Base-by-base conservation (phyloP, 2,329 filamentous ascomycete species). In the Coniella lustricola region DNA sequence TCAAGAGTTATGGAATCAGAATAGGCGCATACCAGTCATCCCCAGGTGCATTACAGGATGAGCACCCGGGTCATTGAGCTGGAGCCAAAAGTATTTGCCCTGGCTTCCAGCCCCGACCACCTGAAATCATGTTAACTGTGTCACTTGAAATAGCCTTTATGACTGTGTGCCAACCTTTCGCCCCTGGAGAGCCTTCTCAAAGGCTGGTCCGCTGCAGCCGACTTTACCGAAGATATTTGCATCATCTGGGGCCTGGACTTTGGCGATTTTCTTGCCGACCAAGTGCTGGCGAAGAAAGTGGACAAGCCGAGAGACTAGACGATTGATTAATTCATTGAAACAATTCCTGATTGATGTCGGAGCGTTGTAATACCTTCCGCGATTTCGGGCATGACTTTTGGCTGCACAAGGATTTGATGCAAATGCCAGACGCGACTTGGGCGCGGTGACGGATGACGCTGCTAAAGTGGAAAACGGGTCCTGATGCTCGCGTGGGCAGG, bases 41-140 rank as follows among this genome's bases (percentile, higher is more conserved):
- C 89, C 89, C 58, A 94, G 83, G 65, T 95, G 90, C 81, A 95
- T 89, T 25, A 97, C 80, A 0, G 87, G 79, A 66, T 97, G 93
- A 1, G 91, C 90, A 10, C 88, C 77, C 9, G 77, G 86, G 33
- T 88, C 82, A 18, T 97, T 73, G 74, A 71, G 68, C 44, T 36
- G 33, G 31, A 72, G 54, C 82, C 93, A 98, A 65, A 98, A 97
- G 63, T 97, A 97, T 76, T 97, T 98, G 9, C 93, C 93, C 64
- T 96, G 93, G 51, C 86, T 89, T 3, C 86, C 87, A 3, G 86
- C 87, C 46, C 72, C 74, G 8, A 79, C 51, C 3, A 82, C 81
- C 71, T 73, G 42, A 4, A 7, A 36, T 9, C 1, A 33, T 18
- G 3, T 31, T 45, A 20, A n/a, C n/a, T n/a, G 48, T 33, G 21